Conservation (phyloP, 139 green algal genomes). For the Ostreobium quekettii region DNA sequence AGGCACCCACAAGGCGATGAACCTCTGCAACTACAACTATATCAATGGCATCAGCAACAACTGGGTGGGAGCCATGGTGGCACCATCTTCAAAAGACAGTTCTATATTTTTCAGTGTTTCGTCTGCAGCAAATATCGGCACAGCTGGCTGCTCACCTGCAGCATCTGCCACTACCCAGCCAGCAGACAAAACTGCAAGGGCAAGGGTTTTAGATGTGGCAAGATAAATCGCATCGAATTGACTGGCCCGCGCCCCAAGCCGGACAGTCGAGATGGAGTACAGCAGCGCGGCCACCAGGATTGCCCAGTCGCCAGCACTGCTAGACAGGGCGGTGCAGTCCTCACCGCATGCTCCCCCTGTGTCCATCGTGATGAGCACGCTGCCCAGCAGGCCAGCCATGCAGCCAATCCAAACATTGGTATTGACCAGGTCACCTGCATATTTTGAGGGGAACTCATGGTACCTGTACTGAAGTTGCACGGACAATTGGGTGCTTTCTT, state of each 20-base stretch:
- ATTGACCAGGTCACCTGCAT: not conserved
- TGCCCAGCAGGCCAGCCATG: not conserved
- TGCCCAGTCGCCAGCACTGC: not conserved
- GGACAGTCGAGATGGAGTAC: constrained; percentile 12
- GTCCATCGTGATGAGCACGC: constrained; percentile 2
- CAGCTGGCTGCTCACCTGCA: not conserved
- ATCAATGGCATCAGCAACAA: too few relatives aligned
- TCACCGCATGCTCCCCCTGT: not conserved
- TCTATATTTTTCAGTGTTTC: too few relatives aligned
- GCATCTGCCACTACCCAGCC: not conserved
- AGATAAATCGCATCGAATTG: not conserved
- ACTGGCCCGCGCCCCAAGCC: not conserved
- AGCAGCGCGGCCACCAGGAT: not conserved
- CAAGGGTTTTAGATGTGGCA: not conserved
- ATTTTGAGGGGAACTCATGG: not conserved
- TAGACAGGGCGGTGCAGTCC: not conserved
- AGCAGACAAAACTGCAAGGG: not conserved
- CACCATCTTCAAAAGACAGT: too few relatives aligned
- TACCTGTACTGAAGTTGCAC: too few relatives aligned
- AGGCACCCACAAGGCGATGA: too few relatives aligned
- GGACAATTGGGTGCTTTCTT: too few relatives aligned
- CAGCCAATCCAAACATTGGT: constrained; percentile 8
- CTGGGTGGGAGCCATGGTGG: too few relatives aligned
- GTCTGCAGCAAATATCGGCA: too few relatives aligned
- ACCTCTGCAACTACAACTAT: too few relatives aligned